A percentile compares a stretch with the other conserved stretches of the same genome.
Conservation (phyloP, 2,329 filamentous ascomycete genomes). For the Arthrobotrys musiformis region DNA sequence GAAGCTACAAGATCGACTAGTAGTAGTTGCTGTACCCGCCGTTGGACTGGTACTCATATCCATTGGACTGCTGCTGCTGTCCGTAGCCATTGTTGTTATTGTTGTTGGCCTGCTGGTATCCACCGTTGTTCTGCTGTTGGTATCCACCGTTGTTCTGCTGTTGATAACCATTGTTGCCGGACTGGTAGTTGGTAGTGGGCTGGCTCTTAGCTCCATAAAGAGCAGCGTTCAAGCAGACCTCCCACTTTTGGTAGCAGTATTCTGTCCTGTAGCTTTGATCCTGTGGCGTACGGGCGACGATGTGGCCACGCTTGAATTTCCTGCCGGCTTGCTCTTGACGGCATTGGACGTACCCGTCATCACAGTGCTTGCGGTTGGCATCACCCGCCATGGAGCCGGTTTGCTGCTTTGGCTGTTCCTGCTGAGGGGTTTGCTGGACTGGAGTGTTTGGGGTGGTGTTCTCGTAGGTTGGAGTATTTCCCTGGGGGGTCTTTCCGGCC, state of each 20-base stretch:
- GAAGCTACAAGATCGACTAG: background rate
- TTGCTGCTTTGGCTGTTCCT: background rate
- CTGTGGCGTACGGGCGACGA: conserved; percentile 5
- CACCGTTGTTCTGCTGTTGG: background rate
- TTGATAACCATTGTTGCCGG: background rate
- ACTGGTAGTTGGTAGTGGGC: background rate
- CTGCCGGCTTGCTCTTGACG: background rate
- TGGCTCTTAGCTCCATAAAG: background rate
- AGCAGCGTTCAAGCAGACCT: conserved; percentile 23
- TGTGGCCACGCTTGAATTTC: conserved; percentile 15
- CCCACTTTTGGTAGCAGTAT: conserved; percentile 28
- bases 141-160: background rate
- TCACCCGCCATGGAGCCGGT: background rate
- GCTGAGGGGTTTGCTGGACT: background rate
- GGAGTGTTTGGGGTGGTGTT: background rate
- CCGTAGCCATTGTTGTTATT: background rate
- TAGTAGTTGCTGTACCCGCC: background rate
- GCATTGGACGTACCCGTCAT: conserved; percentile 26
- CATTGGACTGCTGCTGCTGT: background rate
- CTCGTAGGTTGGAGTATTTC: background rate
- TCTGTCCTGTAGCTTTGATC: conserved; percentile 25
- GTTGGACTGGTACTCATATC: background rate
- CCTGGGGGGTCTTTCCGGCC: background rate
- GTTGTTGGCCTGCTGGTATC: background rate
- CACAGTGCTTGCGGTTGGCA: conserved; percentile 21